Percentiles rank a stretch among this genome's conserved stretches.
Conservation (phyloP, 371 early-diverging fungal species). For the Mucor irregularis region DNA sequence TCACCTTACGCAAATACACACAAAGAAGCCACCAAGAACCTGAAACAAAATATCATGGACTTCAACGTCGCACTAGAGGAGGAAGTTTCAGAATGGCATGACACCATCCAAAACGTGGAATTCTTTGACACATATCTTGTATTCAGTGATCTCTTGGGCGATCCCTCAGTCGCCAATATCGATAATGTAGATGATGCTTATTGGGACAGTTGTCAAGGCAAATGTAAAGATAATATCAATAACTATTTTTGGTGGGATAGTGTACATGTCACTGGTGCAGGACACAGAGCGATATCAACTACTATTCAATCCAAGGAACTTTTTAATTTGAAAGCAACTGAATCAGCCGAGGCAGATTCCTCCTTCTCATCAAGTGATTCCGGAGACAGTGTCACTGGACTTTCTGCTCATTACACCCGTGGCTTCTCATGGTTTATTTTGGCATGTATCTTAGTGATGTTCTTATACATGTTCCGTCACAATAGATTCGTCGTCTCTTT, state of each 20-base stretch:
- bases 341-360: not conserved
- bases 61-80: constrained; percentile 44
- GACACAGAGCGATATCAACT: constrained; percentile 31
- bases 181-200: constrained; percentile 45
- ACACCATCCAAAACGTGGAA: constrained; percentile 1
- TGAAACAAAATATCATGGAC: constrained; percentile 31
- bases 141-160: constrained; percentile 35
- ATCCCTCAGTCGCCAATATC: constrained; percentile 32
- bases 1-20: constrained; percentile 31
- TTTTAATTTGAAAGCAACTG: constrained; percentile 10
- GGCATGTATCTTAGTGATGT: constrained; percentile 4
- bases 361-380: not conserved
- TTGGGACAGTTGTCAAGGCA: constrained; percentile 47
- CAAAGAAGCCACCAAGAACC: not conserved
- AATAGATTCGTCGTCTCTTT: constrained; percentile 13
- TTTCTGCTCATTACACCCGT: constrained; percentile 8
- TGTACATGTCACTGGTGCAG: constrained; percentile 44
- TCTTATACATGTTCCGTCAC: constrained; percentile 19
- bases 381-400: not conserved
- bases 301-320: constrained; percentile 13
- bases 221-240: constrained; percentile 31
- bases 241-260: constrained; percentile 48
- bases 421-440: constrained; percentile 21
- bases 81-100: constrained; percentile 25
- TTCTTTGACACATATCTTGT: constrained; percentile 33